These are phyloP conservation scores for Biancaea sappan DNA, from an alignment of 306 rosid genomes.

Conservation along the genomic window DNA sequence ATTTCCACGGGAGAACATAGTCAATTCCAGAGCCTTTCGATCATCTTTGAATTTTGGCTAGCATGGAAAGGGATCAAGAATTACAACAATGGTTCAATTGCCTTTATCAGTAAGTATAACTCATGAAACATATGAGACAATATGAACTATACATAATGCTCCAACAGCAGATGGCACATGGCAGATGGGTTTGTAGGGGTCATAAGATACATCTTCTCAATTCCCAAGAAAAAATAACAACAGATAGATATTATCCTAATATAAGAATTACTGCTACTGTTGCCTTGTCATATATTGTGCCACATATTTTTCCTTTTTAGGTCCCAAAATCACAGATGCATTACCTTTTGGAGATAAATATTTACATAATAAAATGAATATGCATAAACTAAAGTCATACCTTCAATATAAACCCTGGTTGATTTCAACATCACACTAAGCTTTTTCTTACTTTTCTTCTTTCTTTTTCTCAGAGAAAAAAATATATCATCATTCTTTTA, in stretches of 20 bases:
- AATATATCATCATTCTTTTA: not conserved
- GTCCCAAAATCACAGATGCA: not conserved
- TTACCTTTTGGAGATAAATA: constrained; percentile 1
- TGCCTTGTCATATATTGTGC: constrained; percentile 11
- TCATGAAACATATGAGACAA: constrained; percentile 9
- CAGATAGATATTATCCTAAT: constrained; percentile 1
- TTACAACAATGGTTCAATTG: constrained; percentile 21
- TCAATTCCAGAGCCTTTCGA: constrained; percentile 16
- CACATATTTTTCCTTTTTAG: not conserved
- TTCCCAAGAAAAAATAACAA: not conserved
- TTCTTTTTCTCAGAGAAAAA: not conserved
- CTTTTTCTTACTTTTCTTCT: too few relatives aligned
- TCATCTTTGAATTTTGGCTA: constrained; percentile 37
- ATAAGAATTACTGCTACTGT: constrained; percentile 3
- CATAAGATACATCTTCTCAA: not conserved
- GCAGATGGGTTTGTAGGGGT: constrained; percentile 1
- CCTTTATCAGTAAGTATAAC: constrained; percentile 2
- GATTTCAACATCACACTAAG: too few relatives aligned
- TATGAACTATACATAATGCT: constrained; percentile 11
- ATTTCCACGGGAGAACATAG: constrained; percentile 20
- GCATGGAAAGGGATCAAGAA: constrained; percentile 21
- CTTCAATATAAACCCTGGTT: not conserved
- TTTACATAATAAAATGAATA: not conserved
- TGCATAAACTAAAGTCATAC: not conserved
- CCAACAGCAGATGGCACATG: not conserved